These are phyloP conservation scores for Sugiyamaella qingdaonensis DNA, from an alignment of 805 yeast genomes.

Conservation along the genomic window DNA sequence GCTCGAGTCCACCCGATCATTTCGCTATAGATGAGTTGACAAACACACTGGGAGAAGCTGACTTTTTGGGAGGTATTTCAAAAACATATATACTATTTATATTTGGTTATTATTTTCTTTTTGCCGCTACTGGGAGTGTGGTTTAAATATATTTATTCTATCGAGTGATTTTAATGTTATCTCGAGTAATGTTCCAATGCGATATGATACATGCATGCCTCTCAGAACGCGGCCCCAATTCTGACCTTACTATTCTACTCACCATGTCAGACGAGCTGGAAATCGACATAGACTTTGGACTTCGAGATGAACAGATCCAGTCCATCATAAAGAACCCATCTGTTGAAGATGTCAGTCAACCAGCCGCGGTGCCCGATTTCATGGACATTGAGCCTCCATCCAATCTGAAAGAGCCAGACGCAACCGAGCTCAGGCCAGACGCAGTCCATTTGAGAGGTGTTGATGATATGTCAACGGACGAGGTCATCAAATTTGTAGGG, in stretches of 20 bases:
- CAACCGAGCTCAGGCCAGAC: constrained; percentile 19
- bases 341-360: not conserved
- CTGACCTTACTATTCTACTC: no score
- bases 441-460: constrained; percentile 56
- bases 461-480: constrained; percentile 57
- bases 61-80: not conserved
- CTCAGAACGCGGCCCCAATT: no score
- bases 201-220: no score
- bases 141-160: not conserved
- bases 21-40: constrained; percentile 3
- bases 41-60: not conserved
- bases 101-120: not conserved
- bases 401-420: constrained; percentile 3
- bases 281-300: constrained; percentile 12
- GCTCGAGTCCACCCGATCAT: constrained; percentile 49
- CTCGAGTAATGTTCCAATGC: not conserved
- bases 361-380: constrained; percentile 4
- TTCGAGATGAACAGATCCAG: constrained; percentile 13
- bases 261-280: constrained; percentile 7
- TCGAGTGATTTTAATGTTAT: not conserved
- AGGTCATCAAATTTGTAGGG: constrained; percentile 54
- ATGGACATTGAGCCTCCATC: constrained; percentile 8
- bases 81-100: not conserved
- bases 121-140: no score
- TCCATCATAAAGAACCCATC: not conserved